phyloP scores from a whole-genome alignment of 805 yeast species.

The Suhomyces emberorum region DNA sequence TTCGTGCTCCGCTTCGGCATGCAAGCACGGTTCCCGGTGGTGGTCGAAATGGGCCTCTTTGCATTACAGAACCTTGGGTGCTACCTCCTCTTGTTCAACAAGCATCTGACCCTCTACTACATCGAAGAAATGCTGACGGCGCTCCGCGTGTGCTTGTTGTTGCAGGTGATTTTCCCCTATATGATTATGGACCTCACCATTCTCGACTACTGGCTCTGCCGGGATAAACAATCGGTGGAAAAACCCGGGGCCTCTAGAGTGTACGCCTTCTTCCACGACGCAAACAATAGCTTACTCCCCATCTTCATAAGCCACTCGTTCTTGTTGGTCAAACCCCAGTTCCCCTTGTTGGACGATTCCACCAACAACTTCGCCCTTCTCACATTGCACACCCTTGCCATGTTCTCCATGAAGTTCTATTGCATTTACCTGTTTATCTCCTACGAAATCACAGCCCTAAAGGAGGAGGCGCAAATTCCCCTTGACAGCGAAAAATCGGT shows the following conservation, averaged over 20 bases:
- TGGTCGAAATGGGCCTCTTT: constrained; percentile 19
- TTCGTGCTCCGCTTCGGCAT: constrained; percentile 20
- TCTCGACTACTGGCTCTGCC: constrained; percentile 6
- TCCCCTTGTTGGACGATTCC: constrained; percentile 12
- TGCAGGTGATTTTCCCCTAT: constrained; percentile 21
- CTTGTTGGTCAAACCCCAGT: constrained; percentile 20
- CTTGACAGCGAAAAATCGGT: too few species aligned
- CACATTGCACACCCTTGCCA: constrained; percentile 17
- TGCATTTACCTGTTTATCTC: constrained; percentile 32
- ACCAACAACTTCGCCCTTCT: constrained; percentile 2
- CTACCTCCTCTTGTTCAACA: constrained; percentile 10
- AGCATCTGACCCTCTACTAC: constrained; percentile 7
- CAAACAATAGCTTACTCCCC: constrained; percentile 35
- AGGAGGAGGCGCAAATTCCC: too few species aligned
- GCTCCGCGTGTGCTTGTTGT: constrained; percentile 13
- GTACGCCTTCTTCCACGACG: constrained; percentile 16
- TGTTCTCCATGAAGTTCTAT: constrained; percentile 29
- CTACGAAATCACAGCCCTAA: constrained; percentile 24
- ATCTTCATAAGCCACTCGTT: constrained; percentile 35
- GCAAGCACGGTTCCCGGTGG: not conserved
- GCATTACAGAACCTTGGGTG: constrained; percentile 17
- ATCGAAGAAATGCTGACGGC: constrained; percentile 7
- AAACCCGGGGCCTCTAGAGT: not conserved
- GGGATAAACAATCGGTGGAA: not conserved
- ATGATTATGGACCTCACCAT: constrained; percentile 13